Conservation (phyloP, 495 filamentous ascomycete genomes). For the Podospora pseudocomata region DNA sequence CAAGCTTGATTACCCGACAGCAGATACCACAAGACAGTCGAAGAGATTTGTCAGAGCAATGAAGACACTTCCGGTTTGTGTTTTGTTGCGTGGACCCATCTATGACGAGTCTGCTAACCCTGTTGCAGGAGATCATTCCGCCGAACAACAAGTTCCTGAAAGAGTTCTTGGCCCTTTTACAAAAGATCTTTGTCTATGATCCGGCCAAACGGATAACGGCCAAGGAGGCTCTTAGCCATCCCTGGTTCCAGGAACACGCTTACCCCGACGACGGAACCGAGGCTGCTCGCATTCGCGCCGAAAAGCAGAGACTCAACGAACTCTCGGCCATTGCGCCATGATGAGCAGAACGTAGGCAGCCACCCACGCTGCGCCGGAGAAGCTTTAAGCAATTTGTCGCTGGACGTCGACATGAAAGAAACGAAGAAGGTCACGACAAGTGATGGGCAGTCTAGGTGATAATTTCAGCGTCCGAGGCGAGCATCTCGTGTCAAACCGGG, state of each 20-base stretch:
- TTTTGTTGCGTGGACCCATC: neutral
- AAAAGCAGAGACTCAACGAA: slow-evolving; percentile 33
- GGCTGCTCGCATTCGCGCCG: slow-evolving; percentile 67
- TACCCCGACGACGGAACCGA: slow-evolving; percentile 89
- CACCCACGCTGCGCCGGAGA: neutral
- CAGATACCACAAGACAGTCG: slow-evolving; percentile 82
- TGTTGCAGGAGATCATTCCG: slow-evolving; percentile 79
- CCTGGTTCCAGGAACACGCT: slow-evolving; percentile 85
- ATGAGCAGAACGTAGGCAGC: neutral
- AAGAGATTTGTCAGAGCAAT: slow-evolving; percentile 92
- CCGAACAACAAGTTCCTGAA: slow-evolving; percentile 70
- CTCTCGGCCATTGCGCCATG: slow-evolving; percentile 3
- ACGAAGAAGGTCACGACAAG: neutral
- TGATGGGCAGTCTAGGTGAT: neutral
- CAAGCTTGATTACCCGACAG: slow-evolving; percentile 83
- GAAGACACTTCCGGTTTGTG: slow-evolving; percentile 78
- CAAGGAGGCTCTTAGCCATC: slow-evolving; percentile 83
- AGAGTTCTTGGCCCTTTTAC: slow-evolving; percentile 81
- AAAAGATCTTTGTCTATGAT: slow-evolving; percentile 93
- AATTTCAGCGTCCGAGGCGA: neutral
- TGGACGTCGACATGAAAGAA: neutral
- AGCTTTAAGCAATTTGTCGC: neutral
- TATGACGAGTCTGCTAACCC: slow-evolving; percentile 29
- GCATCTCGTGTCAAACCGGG: neutral
- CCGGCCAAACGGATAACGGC: slow-evolving; percentile 86